phyloP scores from a whole-genome alignment of 257 asterid genomes.

The Penstemon davidsonii region DNA sequence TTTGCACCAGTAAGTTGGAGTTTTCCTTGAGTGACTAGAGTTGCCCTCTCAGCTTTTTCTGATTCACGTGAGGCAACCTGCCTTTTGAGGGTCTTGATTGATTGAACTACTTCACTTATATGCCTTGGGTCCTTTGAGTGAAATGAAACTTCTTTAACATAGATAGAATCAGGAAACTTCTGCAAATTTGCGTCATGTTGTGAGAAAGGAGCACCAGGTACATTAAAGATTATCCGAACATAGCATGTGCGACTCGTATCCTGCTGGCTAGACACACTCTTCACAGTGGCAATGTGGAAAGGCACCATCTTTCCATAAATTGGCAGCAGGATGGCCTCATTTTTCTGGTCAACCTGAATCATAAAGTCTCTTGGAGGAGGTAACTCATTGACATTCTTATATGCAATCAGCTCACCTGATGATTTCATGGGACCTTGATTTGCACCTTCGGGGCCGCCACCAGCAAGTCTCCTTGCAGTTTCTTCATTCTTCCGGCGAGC shows the following conservation, averaged over 20 bases:
- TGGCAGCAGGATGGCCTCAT: constrained; percentile 70
- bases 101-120: constrained; percentile 69
- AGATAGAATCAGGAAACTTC: constrained; percentile 53
- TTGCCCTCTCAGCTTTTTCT: constrained; percentile 81
- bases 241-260: constrained; percentile 67
- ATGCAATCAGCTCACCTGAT: constrained; percentile 56
- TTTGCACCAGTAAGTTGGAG: constrained; percentile 61
- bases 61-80: constrained; percentile 68
- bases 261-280: constrained; percentile 69
- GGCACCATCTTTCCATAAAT: constrained; percentile 68
- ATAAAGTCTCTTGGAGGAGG: constrained; percentile 63
- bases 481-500: constrained; percentile 78
- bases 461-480: constrained; percentile 71
- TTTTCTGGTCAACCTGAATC: constrained; percentile 75
- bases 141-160: constrained; percentile 60
- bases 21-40: constrained; percentile 67
- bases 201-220: constrained; percentile 76
- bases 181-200: constrained; percentile 59
- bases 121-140: constrained; percentile 77
- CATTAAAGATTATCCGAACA: constrained; percentile 62
- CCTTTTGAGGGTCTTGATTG: constrained; percentile 57
- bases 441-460: constrained; percentile 42
- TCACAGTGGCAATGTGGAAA: constrained; percentile 67
- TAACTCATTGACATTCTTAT: constrained; percentile 58
- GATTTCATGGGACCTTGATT: constrained; percentile 36